A percentile compares a stretch with the other conserved stretches of the same genome.
Evolutionary conservation across 768 basidiomycete species (phyloP).

Genomic region (Ephemerocybe angulata): DNA sequence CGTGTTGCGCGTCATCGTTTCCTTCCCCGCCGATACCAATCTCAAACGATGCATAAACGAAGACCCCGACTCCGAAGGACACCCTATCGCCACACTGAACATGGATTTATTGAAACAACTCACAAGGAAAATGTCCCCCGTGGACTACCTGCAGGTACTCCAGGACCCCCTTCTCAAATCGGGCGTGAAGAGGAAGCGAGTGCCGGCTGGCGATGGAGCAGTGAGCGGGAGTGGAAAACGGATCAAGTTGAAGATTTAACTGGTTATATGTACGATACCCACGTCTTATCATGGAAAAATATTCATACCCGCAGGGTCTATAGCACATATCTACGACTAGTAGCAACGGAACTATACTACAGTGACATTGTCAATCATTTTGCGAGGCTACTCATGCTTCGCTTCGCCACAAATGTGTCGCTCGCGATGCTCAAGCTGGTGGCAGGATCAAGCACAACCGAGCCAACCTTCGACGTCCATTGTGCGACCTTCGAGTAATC

Average conservation of each 20-base stretch:
- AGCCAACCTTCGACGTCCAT: not conserved
- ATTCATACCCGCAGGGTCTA: too few species aligned
- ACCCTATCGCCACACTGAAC: constrained; percentile 40
- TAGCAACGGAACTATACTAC: too few species aligned
- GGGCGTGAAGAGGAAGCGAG: not conserved
- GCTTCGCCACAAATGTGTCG: too few species aligned
- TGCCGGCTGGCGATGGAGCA: not conserved
- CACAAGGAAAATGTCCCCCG: constrained; percentile 34
- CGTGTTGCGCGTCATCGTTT: constrained; percentile 38
- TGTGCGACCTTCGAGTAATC: too few species aligned
- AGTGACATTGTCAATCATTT: too few species aligned
- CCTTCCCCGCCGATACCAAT: constrained; percentile 38
- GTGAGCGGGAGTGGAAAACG: not conserved
- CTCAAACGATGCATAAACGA: constrained; percentile 37
- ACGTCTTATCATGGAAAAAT: too few species aligned
- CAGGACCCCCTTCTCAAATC: constrained; percentile 13
- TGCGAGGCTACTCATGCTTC: too few species aligned
- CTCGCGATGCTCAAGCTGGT: not conserved
- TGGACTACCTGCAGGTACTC: constrained; percentile 31
- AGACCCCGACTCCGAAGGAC: constrained; percentile 34
- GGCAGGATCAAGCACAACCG: not conserved
- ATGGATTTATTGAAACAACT: constrained; percentile 38
- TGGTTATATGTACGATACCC: too few species aligned
- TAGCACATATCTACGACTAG: too few species aligned
- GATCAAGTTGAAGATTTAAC: not conserved